phyloP scores from a whole-genome alignment of 176 grass and related monocot species.

The Carex cristatella region DNA sequence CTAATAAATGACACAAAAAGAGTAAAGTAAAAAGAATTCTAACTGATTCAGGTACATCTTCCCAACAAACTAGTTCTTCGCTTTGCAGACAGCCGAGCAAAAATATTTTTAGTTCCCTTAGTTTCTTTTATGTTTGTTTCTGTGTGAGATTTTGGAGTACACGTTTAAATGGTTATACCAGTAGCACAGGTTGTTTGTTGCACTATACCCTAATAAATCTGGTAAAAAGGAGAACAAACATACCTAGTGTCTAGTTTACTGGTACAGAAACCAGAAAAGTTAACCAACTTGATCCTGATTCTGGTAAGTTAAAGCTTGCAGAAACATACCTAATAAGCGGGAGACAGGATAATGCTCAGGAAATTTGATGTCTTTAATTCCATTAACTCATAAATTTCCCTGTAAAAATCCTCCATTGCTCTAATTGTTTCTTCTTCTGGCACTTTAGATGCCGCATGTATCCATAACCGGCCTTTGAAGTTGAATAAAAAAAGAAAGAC shows the following conservation, averaged over 20 bases:
- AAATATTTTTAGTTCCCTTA: not conserved
- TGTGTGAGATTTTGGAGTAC: not conserved
- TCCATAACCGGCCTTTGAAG: slow-evolving; percentile 65
- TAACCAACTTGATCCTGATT: not conserved
- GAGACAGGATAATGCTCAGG: slow-evolving; percentile 76
- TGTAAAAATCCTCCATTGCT: slow-evolving; percentile 88
- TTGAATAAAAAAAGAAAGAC: not conserved
- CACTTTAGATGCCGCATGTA: slow-evolving; percentile 80
- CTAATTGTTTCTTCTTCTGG: slow-evolving; percentile 57
- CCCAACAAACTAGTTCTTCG: slow-evolving; percentile 67
- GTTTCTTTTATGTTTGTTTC: not conserved
- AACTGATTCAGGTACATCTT: slow-evolving; percentile 65
- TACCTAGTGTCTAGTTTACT: not conserved
- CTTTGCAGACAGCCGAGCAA: slow-evolving; percentile 52
- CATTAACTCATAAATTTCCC: slow-evolving; percentile 71
- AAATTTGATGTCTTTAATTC: slow-evolving; percentile 54
- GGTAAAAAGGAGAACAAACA: not conserved
- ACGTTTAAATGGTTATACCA: not conserved
- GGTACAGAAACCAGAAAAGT: not conserved
- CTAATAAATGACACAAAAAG: not conserved
- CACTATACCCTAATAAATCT: not conserved
- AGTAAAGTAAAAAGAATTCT: not conserved
- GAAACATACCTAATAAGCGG: slow-evolving; percentile 50
- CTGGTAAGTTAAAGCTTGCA: not conserved
- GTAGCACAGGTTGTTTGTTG: not conserved